Conservation (phyloP, 2,329 filamentous ascomycete genomes). For the Kalmusia sp. region DNA sequence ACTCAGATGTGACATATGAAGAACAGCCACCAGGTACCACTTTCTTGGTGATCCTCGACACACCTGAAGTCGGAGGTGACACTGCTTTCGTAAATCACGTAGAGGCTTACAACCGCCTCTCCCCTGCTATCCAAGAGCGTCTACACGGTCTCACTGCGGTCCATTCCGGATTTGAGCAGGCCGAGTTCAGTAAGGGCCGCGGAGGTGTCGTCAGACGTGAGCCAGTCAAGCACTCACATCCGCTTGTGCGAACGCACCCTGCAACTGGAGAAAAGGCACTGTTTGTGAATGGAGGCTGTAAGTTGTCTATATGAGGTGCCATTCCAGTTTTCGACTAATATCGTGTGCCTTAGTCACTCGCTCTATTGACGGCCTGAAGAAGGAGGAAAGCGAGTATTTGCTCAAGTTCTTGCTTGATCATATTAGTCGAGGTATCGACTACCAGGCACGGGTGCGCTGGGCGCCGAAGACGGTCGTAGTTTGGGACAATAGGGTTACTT, state of each 20-base stretch:
- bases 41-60: slow-evolving; percentile 82
- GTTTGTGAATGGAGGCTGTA: slow-evolving; percentile 35
- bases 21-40: slow-evolving; percentile 84
- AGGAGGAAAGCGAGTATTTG: slow-evolving; percentile 78
- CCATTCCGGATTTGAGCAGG: slow-evolving; percentile 79
- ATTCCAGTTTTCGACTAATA: background rate
- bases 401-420: slow-evolving; percentile 78
- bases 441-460: slow-evolving; percentile 74
- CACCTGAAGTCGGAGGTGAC: slow-evolving; percentile 77
- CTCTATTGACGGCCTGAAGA: slow-evolving; percentile 78
- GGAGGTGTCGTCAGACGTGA: slow-evolving; percentile 75
- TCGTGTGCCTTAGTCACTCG: slow-evolving; percentile 64
- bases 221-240: slow-evolving; percentile 66
- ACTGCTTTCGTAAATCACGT: slow-evolving; percentile 79
- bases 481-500: slow-evolving; percentile 72
- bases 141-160: slow-evolving; percentile 79
- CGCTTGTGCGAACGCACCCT: slow-evolving; percentile 19
- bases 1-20: slow-evolving; percentile 85
- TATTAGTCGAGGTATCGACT: slow-evolving; percentile 60
- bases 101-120: slow-evolving; percentile 80
- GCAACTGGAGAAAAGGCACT: slow-evolving; percentile 19
- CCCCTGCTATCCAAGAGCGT: slow-evolving; percentile 75
- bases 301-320: background rate
- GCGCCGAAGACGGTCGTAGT: slow-evolving; percentile 76
- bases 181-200: slow-evolving; percentile 66